phyloP scores from a whole-genome alignment of 148 eudicot genomes.

The Rhododendron henanense region DNA sequence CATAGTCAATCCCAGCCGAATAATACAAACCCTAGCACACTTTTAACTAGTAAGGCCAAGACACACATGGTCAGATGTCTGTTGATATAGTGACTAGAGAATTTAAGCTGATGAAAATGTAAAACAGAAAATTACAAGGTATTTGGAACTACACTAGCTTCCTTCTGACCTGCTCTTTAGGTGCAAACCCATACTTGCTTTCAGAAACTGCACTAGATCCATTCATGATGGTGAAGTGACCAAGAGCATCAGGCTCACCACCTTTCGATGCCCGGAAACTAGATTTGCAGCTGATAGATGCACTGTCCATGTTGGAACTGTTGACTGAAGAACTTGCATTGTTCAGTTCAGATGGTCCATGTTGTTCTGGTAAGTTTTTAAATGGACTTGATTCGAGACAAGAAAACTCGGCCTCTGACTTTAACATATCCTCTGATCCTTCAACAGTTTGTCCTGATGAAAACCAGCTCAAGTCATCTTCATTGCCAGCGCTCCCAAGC shows the following conservation, averaged over 20 bases:
- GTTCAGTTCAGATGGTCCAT: constrained; percentile 28
- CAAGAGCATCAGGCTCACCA: constrained; percentile 20
- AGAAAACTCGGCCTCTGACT: constrained; percentile 42
- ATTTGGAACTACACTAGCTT: background rate
- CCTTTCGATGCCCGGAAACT: constrained; percentile 23
- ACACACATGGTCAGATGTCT: background rate
- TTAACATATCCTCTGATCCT: constrained; percentile 50
- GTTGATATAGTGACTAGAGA: background rate
- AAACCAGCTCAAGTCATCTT: constrained; percentile 64
- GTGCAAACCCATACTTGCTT: constrained; percentile 16
- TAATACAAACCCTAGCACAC: background rate
- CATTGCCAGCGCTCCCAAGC: constrained; percentile 45
- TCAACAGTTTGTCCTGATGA: constrained; percentile 52
- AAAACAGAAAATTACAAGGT: background rate
- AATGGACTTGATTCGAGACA: constrained; percentile 31
- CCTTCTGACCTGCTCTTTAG: constrained; percentile 28
- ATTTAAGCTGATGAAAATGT: background rate
- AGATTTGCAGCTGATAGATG: constrained; percentile 29
- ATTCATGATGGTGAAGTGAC: constrained; percentile 21
- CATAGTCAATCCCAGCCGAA: constrained; percentile 10
- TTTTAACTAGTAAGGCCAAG: background rate
- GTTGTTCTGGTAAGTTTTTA: constrained; percentile 28
- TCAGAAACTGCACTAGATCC: constrained; percentile 28
- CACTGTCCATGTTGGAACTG: constrained; percentile 29
- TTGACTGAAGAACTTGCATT: constrained; percentile 22